Evolutionary conservation across 352 stramenopile genomes (phyloP), one percentile per base, ranked within the genome.

Genomic region (Pythium vanterpoolii): DNA sequence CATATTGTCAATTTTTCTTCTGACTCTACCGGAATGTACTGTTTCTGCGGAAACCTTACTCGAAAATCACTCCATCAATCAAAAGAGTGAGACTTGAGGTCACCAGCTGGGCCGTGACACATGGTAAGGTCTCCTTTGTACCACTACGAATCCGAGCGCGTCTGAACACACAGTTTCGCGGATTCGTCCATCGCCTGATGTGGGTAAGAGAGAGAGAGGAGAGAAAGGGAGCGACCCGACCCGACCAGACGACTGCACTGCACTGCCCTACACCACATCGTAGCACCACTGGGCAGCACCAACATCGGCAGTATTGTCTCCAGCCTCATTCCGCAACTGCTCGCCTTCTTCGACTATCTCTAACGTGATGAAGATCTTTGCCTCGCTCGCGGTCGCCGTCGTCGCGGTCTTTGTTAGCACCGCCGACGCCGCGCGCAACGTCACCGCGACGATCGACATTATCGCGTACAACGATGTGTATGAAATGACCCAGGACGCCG

Each of bases 391-490:
- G 13, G 14, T 71, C 52, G 56, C 64, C 18, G 39, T 76, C 36
- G 46, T 71, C 30, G 64, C 66, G 19, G 47, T 64, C 13, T 42
- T 68, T n/a, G 38, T 53, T 56, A 56, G 52, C 42, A 36, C 51
- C 6, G 57, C 28, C 38, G 52, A 66, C 26, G 64, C 64, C n/a
- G 40, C 27, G 23, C 82, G 79, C 56, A 73, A 70, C 30, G 30
- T 68, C 43, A 83, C 72, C 4, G 79, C 77, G n/a, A 69, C 66
- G 16, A 53, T 92, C 56, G 79, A 92, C 59, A 68, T 92, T 39
- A 43, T 92, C 48, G 75, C 82, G 42, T 90, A 90, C 66, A 89
- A 87, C 51, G 83, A 90, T 48, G 83, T 93, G 6, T 93, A 93
- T 65, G 83, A 93, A 56, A 74, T 93, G 75, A 64, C 82, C 47